Base-by-base conservation (phyloP, 257 asterid species). In the Avicennia marina region DNA sequence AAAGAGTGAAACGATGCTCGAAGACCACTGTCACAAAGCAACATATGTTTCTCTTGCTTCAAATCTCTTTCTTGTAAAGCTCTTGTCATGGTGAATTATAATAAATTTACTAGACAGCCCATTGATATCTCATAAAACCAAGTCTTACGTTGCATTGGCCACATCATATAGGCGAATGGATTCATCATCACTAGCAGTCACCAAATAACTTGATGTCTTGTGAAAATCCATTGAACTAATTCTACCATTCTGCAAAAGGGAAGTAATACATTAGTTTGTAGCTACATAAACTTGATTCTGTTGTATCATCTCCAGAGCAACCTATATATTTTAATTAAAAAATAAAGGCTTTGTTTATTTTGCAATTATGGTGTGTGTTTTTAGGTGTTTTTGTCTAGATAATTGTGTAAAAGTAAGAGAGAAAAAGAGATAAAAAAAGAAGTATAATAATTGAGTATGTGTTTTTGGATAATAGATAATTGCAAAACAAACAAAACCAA, bases 141-240 rank as follows among this genome's bases (percentile, higher is more conserved):
- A 67, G 75, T 63, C 81, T 78, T 83, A 93, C 94, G 91, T 81
- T 57, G 99, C 96, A 74, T 67, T 86, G 17, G 94, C 70, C 12
- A 86, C 94, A 73, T 89, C 97, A 53, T 93, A 93, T 41, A 93
- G 80, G 63, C 97, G 94, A 50, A 93, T 86, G 34, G 96, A 89
- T 71, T 93, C 99, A 67, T 86, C 97, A 65, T 86, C 97, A 66
- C 99, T 84, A 45, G 99, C 97, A 40, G 97, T 93, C 29, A 93
- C 97, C 81, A 93, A 69, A 75, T 72, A 84, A 79, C 61, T 81
- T 60, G 94, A 80, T 25, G 91, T 77, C 77, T 77, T 89, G 39
- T 89, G 97, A 65, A 86, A 93, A 78, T 93, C 99, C 99, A 86
- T 86, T 18, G 99, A 93, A 79, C 96, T 93, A 53, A 93, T 93